Evolutionary conservation across 495 filamentous ascomycete species (phyloP).

Genomic region (Cryomyces minteri): DNA sequence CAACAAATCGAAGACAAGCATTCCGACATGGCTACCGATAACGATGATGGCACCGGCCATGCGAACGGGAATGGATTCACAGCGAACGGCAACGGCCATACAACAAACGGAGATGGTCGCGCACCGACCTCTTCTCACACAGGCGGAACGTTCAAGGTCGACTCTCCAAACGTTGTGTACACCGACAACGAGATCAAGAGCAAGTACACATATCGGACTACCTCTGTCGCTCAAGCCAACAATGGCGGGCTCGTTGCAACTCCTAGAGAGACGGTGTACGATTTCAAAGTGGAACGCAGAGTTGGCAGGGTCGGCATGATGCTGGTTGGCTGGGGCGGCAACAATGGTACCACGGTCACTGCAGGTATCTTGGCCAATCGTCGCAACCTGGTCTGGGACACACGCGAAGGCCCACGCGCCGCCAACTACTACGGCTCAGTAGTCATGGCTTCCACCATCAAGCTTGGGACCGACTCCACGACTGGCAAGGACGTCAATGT

Average conservation of each 20-base stretch:
- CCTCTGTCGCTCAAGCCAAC: conserved; percentile 49
- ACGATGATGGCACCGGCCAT: conserved; percentile 75
- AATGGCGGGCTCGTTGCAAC: conserved; percentile 68
- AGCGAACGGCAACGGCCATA: conserved; percentile 49
- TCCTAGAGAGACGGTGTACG: conserved; percentile 77
- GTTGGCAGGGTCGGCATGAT: conserved; percentile 89
- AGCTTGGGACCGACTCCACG: conserved; percentile 74
- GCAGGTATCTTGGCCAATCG: conserved; percentile 95
- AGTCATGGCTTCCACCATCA: conserved; percentile 91
- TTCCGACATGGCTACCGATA: not conserved
- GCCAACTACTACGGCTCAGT: conserved; percentile 98
- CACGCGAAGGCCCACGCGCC: conserved; percentile 62
- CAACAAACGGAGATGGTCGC: not conserved
- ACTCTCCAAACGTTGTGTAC: conserved; percentile 86
- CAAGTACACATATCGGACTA: conserved; percentile 94
- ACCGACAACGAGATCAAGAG: conserved; percentile 73
- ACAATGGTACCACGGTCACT: conserved; percentile 95
- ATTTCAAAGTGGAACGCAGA: conserved; percentile 94
- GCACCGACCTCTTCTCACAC: conserved; percentile 10
- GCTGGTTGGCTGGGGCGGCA: conserved; percentile 96
- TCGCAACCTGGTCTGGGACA: conserved; percentile 73
- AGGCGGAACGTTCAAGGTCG: conserved; percentile 46
- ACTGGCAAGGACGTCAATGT: conserved; percentile 87
- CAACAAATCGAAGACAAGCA: conserved; percentile 14
- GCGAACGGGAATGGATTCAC: conserved; percentile 54